A percentile compares a stretch with the other conserved stretches of the same genome.
phyloP scores from a whole-genome alignment of 2,329 filamentous ascomycete genomes.

The Fonsecaea multimorphosa region DNA sequence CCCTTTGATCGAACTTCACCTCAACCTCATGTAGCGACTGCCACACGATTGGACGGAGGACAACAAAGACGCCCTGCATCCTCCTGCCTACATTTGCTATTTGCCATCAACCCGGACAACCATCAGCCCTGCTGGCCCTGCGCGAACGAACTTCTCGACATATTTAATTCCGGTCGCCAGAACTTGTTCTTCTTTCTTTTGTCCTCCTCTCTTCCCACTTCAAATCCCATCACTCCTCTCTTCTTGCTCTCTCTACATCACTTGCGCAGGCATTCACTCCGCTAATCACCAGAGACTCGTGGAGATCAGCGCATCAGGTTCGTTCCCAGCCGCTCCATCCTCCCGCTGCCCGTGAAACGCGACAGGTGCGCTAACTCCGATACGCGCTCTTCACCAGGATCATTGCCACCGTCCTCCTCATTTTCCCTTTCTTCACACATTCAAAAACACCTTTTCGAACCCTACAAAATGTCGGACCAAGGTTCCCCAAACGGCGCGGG shows the following conservation, averaged over 20 bases:
- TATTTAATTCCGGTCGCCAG: neutral
- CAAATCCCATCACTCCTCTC: neutral
- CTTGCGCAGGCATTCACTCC: neutral
- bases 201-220: neutral
- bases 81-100: neutral
- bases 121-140: neutral
- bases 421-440: neutral
- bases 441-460: neutral
- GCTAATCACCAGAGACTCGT: neutral
- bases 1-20: neutral
- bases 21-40: neutral
- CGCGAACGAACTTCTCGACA: neutral
- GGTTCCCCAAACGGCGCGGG: conserved; percentile 38
- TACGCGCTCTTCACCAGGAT: neutral
- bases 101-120: too few species aligned
- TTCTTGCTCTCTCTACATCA: neutral
- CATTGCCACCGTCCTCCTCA: conserved; percentile 1
- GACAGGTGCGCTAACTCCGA: conserved; percentile 14
- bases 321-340: neutral
- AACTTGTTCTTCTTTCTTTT: neutral
- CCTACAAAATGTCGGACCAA: conserved; percentile 38
- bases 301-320: neutral
- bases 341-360: neutral
- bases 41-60: neutral
- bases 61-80: neutral